These are phyloP conservation scores for Singerocomus rubriflavus DNA, from an alignment of 1,284 basidiomycete genomes.

Conservation along the genomic window DNA sequence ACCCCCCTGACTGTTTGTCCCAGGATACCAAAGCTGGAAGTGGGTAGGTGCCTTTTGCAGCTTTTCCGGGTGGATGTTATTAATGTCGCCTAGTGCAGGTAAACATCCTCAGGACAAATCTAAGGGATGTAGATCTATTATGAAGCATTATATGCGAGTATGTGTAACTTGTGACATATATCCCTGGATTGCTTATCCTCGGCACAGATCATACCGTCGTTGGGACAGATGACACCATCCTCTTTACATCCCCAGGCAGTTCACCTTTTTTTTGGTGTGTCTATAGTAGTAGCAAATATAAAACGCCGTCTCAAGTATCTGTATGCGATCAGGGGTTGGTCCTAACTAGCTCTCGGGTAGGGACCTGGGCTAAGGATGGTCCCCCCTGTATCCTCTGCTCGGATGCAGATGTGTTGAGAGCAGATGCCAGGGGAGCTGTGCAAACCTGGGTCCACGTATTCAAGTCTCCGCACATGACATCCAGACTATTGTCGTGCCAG, in stretches of 20 bases:
- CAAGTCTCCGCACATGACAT: too few relatives aligned
- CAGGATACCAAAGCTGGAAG: conserved; percentile 65
- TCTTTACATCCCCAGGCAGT: not conserved
- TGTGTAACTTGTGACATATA: conserved; percentile 4
- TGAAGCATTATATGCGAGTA: conserved; percentile 9
- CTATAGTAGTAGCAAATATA: conserved; percentile 8
- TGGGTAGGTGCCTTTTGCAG: conserved; percentile 42
- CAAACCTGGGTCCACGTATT: too few relatives aligned
- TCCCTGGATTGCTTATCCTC: not conserved
- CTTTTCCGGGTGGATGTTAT: conserved; percentile 9
- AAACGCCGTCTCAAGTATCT: not conserved
- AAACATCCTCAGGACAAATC: conserved; percentile 33
- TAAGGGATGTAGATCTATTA: conserved; percentile 33
- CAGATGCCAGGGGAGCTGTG: too few relatives aligned
- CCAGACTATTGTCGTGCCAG: too few relatives aligned
- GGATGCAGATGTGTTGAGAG: too few relatives aligned
- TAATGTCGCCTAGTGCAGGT: conserved; percentile 33
- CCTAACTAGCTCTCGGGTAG: too few relatives aligned
- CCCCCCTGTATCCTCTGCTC: too few relatives aligned
- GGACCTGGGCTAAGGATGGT: too few relatives aligned
- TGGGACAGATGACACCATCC: too few relatives aligned
- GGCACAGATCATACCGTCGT: not conserved
- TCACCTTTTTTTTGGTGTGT: conserved; percentile 1
- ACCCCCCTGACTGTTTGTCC: conserved; percentile 10
- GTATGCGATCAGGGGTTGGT: too few relatives aligned